These are phyloP conservation scores for Antarctomyces pellizariae DNA, from an alignment of 495 filamentous ascomycete species.

Conservation along the genomic window DNA sequence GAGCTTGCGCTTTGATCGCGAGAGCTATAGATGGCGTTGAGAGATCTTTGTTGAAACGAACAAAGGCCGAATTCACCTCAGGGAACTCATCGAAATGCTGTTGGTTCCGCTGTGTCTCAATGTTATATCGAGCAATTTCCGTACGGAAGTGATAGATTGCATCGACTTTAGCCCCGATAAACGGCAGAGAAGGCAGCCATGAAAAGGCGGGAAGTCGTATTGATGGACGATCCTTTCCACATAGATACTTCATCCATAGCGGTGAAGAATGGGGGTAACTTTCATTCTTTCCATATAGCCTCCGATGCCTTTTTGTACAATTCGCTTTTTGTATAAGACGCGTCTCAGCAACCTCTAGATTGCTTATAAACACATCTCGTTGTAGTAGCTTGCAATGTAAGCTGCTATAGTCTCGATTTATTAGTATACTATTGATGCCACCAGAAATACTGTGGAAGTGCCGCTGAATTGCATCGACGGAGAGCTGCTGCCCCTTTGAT, in stretches of 20 bases:
- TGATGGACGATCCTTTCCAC: conserved; percentile 41
- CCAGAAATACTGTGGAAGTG: conserved; percentile 3
- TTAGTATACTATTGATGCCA: conserved; percentile 1
- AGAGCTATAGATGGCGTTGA: conserved; percentile 50
- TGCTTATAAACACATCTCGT: conserved; percentile 5
- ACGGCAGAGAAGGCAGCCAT: conserved; percentile 42
- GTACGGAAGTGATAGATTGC: conserved; percentile 48
- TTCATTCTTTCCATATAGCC: conserved; percentile 30
- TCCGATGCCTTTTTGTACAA: conserved; percentile 24
- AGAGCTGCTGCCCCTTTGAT: conserved; percentile 1
- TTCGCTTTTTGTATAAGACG: conserved; percentile 6
- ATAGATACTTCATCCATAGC: conserved; percentile 40
- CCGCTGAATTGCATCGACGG: conserved; percentile 3
- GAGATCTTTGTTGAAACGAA: conserved; percentile 63
- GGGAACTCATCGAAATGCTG: conserved; percentile 43
- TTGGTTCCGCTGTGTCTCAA: conserved; percentile 56
- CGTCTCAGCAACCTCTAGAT: conserved; percentile 6
- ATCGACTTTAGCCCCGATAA: conserved; percentile 52
- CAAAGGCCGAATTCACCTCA: conserved; percentile 61
- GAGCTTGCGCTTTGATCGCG: conserved; percentile 4
- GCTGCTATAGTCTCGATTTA: neutral
- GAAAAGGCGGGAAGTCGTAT: conserved; percentile 39
- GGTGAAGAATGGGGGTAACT: conserved; percentile 32
- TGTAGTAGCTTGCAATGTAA: conserved; percentile 4
- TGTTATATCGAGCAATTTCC: conserved; percentile 44